Evolutionary conservation across 139 green algal species (phyloP).

Genomic region (Ostreobium quekettii): DNA sequence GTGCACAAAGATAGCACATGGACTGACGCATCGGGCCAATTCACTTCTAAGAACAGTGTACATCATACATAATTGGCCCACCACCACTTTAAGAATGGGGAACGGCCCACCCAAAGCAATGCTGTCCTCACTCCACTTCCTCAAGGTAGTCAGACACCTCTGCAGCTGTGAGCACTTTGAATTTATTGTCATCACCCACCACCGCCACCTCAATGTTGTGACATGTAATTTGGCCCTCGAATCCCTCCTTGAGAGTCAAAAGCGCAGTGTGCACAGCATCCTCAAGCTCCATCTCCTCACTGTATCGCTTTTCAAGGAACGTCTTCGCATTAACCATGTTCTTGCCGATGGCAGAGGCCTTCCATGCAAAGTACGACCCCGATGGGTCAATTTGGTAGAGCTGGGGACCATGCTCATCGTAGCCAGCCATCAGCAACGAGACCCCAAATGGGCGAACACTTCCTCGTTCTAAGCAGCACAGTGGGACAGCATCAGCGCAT

Average conservation of each 20-base stretch:
- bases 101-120: too few relatives aligned
- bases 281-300: slow-evolving; percentile 96
- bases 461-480: slow-evolving; percentile 61
- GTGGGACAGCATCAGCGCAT: too few relatives aligned
- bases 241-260: slow-evolving; percentile 96
- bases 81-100: too few relatives aligned
- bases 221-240: slow-evolving; percentile 88
- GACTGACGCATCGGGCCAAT: too few relatives aligned
- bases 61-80: too few relatives aligned
- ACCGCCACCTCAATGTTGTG: slow-evolving; percentile 83
- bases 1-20: too few relatives aligned
- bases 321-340: slow-evolving; percentile 96
- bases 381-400: slow-evolving; percentile 97
- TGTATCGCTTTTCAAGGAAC: slow-evolving; percentile 91
- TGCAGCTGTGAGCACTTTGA: slow-evolving; percentile 78
- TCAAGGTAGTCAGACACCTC: slow-evolving; percentile 96
- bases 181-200: slow-evolving; percentile 83
- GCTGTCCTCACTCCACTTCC: slow-evolving; percentile 82
- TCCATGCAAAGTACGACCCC: slow-evolving; percentile 97
- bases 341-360: slow-evolving; percentile 96
- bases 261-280: slow-evolving; percentile 97
- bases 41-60: too few relatives aligned
- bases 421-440: slow-evolving; percentile 91
- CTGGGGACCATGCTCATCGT: slow-evolving; percentile 91
- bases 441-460: slow-evolving; percentile 97